Evolutionary conservation across 371 early-diverging fungal genomes (phyloP), one percentile per base, ranked within the genome.

Genomic region (Phascolomyces articulosus): DNA sequence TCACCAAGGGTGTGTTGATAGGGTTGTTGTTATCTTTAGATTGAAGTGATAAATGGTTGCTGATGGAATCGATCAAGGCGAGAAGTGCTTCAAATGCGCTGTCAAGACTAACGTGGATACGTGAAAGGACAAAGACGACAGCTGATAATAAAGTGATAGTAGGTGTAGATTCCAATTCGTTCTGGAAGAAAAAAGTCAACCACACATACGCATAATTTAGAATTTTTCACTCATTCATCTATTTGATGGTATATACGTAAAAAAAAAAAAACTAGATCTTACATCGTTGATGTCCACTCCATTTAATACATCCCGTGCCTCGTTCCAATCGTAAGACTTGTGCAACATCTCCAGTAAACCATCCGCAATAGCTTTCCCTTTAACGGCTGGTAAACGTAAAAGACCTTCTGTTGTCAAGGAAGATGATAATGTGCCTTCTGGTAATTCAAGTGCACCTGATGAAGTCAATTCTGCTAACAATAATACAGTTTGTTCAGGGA

Each of bases 381-480:
- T 51, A 23, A 51, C 51, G 8, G 61, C 55, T 9, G 88, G 85
- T 60, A 88, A 85, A 13, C 85, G 84, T n/a, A 89, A 27, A n/a
- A 87, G 62, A 10, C 85, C 88, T 40, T 82, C 77, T 2, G 83
- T 64, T 13, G 84, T 83, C 6, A 89, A 72, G 20, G 75, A 75
- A 4, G 85, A 80, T 4, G 86, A 82, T 29, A 87, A 59, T 41
- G 77, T 73, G 10, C 85, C 87, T 8, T 85, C 72, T 21, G 75
- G 66, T 41, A 86, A 55, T 0, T 54, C 57, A 6, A 86, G 63
- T 1, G 78, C 68, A 28, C 82, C 72, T 1, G 82, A 77, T 13
- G 79, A 70, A 20, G 84, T 49, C 4, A 89, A 67, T n/a, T 84
- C 71, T 2, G 87, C 76, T 48, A 86, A 65, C 53, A 89, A 85